phyloP scores from a whole-genome alignment of 441 rosid genomes.

The Euphorbia corollata region DNA sequence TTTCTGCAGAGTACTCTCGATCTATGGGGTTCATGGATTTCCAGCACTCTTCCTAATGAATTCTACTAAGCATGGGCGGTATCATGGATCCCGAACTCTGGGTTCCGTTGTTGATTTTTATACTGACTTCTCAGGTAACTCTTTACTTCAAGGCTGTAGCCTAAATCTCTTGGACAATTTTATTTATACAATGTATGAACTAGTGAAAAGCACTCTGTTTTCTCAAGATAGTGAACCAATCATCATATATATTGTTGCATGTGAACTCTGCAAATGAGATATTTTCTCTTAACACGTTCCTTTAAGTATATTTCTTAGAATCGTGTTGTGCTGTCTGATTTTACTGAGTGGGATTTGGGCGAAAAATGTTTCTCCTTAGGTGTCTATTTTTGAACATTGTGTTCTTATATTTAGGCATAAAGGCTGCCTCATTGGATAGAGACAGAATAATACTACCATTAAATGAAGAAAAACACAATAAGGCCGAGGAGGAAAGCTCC shows the following conservation, averaged over 20 bases:
- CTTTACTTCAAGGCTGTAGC: slow-evolving; percentile 2
- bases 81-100: slow-evolving; percentile 58
- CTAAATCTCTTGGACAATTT: background rate
- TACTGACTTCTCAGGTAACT: slow-evolving; percentile 56
- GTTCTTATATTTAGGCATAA: slow-evolving; percentile 44
- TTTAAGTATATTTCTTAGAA: too few relatives aligned
- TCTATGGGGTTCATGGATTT: slow-evolving; percentile 92
- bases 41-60: slow-evolving; percentile 75
- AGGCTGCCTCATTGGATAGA: slow-evolving; percentile 35
- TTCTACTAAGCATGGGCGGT: slow-evolving; percentile 57
- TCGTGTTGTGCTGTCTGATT: background rate
- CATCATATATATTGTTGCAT: background rate
- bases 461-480: slow-evolving; percentile 42
- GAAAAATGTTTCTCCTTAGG: background rate
- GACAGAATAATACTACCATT: slow-evolving; percentile 35
- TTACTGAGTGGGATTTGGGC: background rate
- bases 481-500: slow-evolving; percentile 60
- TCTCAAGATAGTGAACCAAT: background rate
- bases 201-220: background rate
- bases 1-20: slow-evolving; percentile 66
- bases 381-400: slow-evolving; percentile 13
- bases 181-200: too few relatives aligned
- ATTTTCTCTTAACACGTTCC: too few relatives aligned
- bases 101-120: slow-evolving; percentile 70
- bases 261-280: background rate